Conservation (phyloP, 1,139 yeast species). For the Blastobotrys capitulatus region DNA sequence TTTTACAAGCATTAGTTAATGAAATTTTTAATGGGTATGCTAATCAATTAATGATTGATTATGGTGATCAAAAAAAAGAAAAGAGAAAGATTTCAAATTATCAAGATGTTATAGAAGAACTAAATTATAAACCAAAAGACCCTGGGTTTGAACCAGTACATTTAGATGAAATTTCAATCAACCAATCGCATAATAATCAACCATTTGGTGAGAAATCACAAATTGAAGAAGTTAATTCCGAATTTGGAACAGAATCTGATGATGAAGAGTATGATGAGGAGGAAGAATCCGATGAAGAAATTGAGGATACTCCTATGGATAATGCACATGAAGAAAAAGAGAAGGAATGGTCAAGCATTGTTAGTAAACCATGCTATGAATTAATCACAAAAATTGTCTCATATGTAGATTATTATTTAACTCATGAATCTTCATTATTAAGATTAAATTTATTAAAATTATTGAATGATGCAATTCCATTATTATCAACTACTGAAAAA, state of each 20-base stretch:
- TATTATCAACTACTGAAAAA: constrained; percentile 56
- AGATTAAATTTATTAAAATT: constrained; percentile 53
- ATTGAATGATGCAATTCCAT: constrained; percentile 46
- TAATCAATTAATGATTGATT: constrained; percentile 11
- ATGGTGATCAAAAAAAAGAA: constrained; percentile 1
- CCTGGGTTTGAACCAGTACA: constrained; percentile 15
- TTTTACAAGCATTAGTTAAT: constrained; percentile 58
- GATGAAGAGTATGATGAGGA: constrained; percentile 37
- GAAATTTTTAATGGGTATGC: constrained; percentile 44
- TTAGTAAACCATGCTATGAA: constrained; percentile 54
- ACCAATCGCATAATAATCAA: constrained; percentile 6
- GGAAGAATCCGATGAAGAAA: constrained; percentile 30
- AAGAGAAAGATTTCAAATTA: background rate
- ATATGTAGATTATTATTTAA: constrained; percentile 65
- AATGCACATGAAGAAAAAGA: constrained; percentile 28
- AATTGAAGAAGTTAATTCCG: constrained; percentile 3
- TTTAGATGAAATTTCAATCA: constrained; percentile 4
- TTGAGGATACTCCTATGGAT: constrained; percentile 19
- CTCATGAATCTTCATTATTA: constrained; percentile 59
- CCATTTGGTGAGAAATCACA: constrained; percentile 9
- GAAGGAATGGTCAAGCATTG: constrained; percentile 54
- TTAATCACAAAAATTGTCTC: constrained; percentile 56
- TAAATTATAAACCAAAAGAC: constrained; percentile 13
- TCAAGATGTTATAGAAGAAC: constrained; percentile 20
- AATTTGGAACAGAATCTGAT: constrained; percentile 13